Conservation (phyloP, 139 green algal genomes). For the Chlorella sp. region DNA sequence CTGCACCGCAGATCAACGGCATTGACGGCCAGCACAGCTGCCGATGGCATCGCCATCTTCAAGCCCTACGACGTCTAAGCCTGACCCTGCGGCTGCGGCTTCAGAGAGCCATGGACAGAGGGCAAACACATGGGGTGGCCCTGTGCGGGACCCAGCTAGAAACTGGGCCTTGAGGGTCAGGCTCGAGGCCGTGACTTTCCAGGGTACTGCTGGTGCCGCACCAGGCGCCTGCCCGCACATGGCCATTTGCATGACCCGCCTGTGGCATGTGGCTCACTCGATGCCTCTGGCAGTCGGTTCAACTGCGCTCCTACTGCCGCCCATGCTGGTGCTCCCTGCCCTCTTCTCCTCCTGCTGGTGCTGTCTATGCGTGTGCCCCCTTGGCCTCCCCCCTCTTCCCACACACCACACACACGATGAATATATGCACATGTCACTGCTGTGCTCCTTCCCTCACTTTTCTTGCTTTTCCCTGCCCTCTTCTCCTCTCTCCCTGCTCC, state of each 20-base stretch:
- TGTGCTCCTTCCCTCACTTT: background rate
- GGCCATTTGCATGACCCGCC: background rate
- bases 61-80: constrained; percentile 90
- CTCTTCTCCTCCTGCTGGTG: no score
- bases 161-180: no score
- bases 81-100: background rate
- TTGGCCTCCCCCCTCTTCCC: no score
- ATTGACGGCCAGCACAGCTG: constrained; percentile 86
- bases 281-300: no score
- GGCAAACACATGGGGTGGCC: background rate
- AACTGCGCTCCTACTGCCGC: background rate
- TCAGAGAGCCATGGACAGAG: background rate
- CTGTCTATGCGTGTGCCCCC: background rate
- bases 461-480: background rate
- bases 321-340: background rate
- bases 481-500: background rate
- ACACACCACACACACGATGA: no score
- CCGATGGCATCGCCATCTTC: constrained; percentile 97
- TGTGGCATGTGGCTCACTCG: no score
- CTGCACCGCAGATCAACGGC: constrained; percentile 86
- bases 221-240: background rate
- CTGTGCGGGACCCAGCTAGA: no score
- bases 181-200: no score
- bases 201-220: background rate
- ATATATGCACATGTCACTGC: background rate